Percentiles rank a stretch among this genome's conserved stretches.
phyloP scores from a whole-genome alignment of 78 protist genomes.

The Dictyostelium firmibasis region DNA sequence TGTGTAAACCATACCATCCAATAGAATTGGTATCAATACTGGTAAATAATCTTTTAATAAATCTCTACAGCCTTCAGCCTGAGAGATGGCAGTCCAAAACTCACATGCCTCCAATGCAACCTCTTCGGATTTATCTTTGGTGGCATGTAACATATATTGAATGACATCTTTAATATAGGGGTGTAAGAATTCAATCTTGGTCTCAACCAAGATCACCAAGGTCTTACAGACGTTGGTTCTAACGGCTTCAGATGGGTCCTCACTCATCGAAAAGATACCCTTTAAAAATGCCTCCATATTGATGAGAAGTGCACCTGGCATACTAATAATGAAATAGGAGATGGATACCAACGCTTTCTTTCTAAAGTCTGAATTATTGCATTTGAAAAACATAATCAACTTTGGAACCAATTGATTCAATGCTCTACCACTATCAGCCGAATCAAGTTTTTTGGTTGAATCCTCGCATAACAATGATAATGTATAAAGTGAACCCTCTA shows the following conservation, averaged over 20 bases:
- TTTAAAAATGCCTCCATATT: slow-evolving; percentile 50
- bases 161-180: slow-evolving; percentile 71
- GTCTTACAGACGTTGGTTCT: slow-evolving; percentile 78
- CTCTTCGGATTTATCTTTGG: slow-evolving; percentile 73
- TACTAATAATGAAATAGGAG: slow-evolving; percentile 15
- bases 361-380: slow-evolving; percentile 3
- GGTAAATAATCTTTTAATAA: slow-evolving; percentile 43
- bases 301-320: slow-evolving; percentile 71
- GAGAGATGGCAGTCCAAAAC: slow-evolving; percentile 88
- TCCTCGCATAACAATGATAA: slow-evolving; percentile 78
- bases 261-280: slow-evolving; percentile 68
- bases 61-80: slow-evolving; percentile 25
- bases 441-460: slow-evolving; percentile 26
- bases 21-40: slow-evolving; percentile 74
- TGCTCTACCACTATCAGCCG: slow-evolving; percentile 38
- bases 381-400: slow-evolving; percentile 39
- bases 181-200: slow-evolving; percentile 40
- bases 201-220: slow-evolving; percentile 65
- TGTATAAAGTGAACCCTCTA: slow-evolving; percentile 59
- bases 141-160: slow-evolving; percentile 68
- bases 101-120: slow-evolving; percentile 91
- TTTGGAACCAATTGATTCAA: slow-evolving; percentile 63
- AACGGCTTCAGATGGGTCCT: slow-evolving; percentile 34
- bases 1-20: slow-evolving; percentile 85
- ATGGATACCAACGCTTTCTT: slow-evolving; percentile 52